Percentiles rank a stretch among this genome's conserved stretches.
phyloP scores from a whole-genome alignment of 2,329 filamentous ascomycete species.

The Claviceps sp. region DNA sequence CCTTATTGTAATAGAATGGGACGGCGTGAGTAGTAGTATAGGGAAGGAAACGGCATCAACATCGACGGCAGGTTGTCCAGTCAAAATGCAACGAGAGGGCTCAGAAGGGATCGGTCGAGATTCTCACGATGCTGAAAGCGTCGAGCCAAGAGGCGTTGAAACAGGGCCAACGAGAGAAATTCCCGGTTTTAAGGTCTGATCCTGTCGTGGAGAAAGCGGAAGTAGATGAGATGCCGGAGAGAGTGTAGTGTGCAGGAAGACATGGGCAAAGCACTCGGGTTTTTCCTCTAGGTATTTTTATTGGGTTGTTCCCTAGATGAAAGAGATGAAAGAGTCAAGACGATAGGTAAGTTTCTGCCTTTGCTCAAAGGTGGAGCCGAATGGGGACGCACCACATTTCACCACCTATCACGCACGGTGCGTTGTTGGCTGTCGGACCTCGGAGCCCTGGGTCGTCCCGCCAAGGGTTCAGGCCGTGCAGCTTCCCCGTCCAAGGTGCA shows the following conservation, averaged over 20 bases:
- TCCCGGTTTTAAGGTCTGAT: not conserved
- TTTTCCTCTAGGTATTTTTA: constrained; percentile 2
- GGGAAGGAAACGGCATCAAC: not conserved
- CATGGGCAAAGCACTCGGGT: constrained; percentile 3
- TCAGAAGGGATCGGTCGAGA: not conserved
- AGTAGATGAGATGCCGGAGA: constrained; percentile 1
- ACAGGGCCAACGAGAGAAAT: not conserved
- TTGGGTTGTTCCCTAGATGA: constrained; percentile 8
- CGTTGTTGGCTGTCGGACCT: not conserved
- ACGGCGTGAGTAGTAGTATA: not conserved
- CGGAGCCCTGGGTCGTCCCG: not conserved
- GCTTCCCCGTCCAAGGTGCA: not conserved
- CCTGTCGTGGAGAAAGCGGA: not conserved
- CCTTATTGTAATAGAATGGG: not conserved
- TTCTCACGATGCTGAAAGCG: not conserved
- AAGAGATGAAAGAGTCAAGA: too few relatives aligned
- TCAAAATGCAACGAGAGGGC: not conserved
- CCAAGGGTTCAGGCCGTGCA: not conserved
- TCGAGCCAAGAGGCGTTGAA: not conserved
- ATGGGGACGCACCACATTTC: constrained; percentile 2
- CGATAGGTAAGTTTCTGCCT: constrained; percentile 7
- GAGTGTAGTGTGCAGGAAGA: constrained; percentile 1
- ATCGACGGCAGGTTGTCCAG: not conserved
- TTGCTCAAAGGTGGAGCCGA: constrained; percentile 12
- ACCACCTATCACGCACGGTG: not conserved